These are phyloP conservation scores for Candida loeiensis DNA, from an alignment of 805 yeast species.

Conservation along the genomic window DNA sequence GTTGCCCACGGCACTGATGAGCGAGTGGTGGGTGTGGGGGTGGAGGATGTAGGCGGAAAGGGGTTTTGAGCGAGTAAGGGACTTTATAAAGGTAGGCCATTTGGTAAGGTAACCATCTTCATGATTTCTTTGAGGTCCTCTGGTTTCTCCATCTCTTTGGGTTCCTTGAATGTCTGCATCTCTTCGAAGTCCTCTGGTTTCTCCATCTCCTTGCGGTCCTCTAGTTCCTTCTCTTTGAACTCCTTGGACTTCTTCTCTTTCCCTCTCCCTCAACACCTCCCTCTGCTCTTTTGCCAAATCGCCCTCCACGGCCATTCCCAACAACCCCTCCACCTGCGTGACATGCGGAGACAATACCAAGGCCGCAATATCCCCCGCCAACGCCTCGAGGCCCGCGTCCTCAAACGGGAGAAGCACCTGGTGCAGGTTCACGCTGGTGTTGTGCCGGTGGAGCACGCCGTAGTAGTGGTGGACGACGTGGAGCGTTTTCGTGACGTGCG, in stretches of 20 bases:
- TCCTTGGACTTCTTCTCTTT: neutral
- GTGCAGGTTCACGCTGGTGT: conserved; percentile 10
- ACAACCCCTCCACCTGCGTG: neutral
- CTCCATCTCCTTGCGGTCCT: neutral
- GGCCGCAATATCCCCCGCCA: conserved; percentile 6
- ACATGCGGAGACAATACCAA: neutral
- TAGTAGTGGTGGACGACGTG: conserved; percentile 22
- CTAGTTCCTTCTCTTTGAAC: neutral
- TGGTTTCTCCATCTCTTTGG: neutral
- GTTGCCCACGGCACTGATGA: conserved; percentile 39
- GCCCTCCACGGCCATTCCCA: conserved; percentile 1
- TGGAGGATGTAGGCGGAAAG: neutral
- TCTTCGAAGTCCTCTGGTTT: neutral
- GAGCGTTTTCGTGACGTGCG: conserved; percentile 17
- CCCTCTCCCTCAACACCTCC: neutral
- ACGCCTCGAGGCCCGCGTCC: conserved; percentile 17
- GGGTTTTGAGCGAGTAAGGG: conserved; percentile 1
- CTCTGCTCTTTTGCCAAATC: neutral
- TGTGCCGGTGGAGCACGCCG: conserved; percentile 8
- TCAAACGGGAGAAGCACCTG: conserved; percentile 16
- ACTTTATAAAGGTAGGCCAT: conserved; percentile 1
- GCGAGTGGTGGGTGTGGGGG: conserved; percentile 18
- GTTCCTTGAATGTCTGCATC: too few relatives aligned
- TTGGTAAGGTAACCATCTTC: too few relatives aligned
- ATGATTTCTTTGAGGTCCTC: neutral